A percentile compares a stretch with the other conserved stretches of the same genome.
Conservation (phyloP, 78 protist species). For the Emiliania huxleyi region DNA sequence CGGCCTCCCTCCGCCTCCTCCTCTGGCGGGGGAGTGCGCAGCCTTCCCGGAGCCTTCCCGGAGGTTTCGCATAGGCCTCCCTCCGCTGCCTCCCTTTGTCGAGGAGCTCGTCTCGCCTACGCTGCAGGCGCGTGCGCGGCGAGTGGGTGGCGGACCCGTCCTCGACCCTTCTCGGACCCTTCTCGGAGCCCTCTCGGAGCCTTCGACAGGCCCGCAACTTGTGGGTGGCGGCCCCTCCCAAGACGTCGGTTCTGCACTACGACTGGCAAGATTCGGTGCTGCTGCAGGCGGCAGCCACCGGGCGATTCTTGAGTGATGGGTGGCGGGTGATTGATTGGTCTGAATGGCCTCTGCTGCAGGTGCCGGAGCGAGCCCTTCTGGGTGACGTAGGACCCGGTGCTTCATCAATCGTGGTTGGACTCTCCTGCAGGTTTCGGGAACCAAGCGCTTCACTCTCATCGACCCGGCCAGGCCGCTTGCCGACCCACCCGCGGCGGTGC, state of each 20-base stretch:
- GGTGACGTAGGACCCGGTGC: background rate
- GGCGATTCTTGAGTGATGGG: too few species aligned
- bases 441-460: conserved; percentile 11
- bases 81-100: background rate
- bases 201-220: background rate
- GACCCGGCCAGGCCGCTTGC: conserved; percentile 1
- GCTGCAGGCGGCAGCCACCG: background rate
- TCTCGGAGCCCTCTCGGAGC: too few species aligned
- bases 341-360: too few species aligned
- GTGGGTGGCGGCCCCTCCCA: background rate
- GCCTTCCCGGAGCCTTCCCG: too few species aligned
- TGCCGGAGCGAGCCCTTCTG: too few species aligned
- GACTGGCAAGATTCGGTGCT: background rate
- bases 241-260: background rate
- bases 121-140: background rate
- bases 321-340: too few species aligned
- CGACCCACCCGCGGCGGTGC: background rate
- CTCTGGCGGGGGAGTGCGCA: too few species aligned
- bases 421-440: background rate
- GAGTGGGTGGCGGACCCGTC: too few species aligned
- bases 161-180: too few species aligned
- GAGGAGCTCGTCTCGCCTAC: background rate
- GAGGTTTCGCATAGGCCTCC: too few species aligned
- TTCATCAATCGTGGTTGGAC: too few species aligned
- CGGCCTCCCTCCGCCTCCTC: too few species aligned